phyloP scores from a whole-genome alignment of 352 stramenopile species.

The Globisporangium solare region DNA sequence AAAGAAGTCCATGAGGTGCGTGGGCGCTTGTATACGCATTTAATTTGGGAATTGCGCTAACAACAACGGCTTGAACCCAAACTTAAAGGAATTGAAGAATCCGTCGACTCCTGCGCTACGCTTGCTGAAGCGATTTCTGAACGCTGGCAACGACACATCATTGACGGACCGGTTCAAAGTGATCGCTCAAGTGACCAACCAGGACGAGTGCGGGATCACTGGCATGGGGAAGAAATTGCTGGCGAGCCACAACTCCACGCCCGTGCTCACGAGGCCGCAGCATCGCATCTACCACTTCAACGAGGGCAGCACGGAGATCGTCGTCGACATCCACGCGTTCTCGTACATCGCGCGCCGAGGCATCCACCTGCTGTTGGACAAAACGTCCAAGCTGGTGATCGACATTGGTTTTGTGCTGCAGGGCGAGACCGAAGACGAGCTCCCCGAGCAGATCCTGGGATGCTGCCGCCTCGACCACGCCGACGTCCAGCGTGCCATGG shows the following conservation, averaged over 20 bases:
- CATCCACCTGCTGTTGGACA: conserved; percentile 77
- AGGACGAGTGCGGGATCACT: conserved; percentile 75
- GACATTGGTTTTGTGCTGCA: conserved; percentile 86
- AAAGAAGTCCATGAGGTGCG: conserved; percentile 49
- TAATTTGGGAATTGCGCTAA: background rate
- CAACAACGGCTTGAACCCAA: background rate
- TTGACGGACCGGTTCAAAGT: conserved; percentile 84
- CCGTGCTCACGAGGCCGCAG: conserved; percentile 78
- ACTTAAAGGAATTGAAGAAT: conserved; percentile 43
- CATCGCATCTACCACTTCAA: conserved; percentile 81
- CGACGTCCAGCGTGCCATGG: conserved; percentile 59
- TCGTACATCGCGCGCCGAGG: conserved; percentile 79
- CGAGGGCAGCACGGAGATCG: conserved; percentile 62
- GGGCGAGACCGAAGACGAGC: conserved; percentile 81
- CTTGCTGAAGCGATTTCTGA: conserved; percentile 69
- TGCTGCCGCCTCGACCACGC: conserved; percentile 76
- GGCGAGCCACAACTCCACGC: conserved; percentile 75
- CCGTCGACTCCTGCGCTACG: conserved; percentile 50
- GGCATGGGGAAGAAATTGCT: conserved; percentile 77
- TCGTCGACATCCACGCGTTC: conserved; percentile 79
- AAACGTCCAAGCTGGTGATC: conserved; percentile 75
- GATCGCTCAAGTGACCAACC: conserved; percentile 81
- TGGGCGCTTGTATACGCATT: background rate
- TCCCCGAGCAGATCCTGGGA: conserved; percentile 82
- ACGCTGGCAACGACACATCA: conserved; percentile 54